phyloP scores from a whole-genome alignment of 75 land plant species.

The Selaginella moellendorffii region DNA sequence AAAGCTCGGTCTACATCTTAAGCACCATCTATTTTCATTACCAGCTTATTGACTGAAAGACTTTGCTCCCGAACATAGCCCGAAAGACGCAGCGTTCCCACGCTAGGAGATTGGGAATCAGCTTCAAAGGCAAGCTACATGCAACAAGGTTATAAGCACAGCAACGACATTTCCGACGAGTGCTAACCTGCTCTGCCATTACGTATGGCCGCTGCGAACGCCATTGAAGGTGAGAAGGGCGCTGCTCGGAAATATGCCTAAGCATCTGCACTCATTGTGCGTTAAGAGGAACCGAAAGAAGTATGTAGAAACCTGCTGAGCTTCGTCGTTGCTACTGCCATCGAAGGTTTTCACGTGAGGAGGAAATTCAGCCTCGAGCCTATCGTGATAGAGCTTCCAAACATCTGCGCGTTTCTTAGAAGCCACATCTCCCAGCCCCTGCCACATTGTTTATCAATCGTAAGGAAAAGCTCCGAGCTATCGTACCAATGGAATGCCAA shows the following conservation, averaged over 20 bases:
- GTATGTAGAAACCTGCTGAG: slow-evolving; percentile 48
- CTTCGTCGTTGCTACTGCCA: slow-evolving; percentile 59
- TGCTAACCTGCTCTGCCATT: slow-evolving; percentile 60
- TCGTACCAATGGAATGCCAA: slow-evolving; percentile 58
- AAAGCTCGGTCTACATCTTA: neutral
- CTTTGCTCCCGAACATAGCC: slow-evolving; percentile 68
- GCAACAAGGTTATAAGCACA: slow-evolving; percentile 2
- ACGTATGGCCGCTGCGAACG: slow-evolving; percentile 61
- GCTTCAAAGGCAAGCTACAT: slow-evolving; percentile 40
- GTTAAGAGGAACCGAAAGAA: neutral
- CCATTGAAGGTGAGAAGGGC: slow-evolving; percentile 64
- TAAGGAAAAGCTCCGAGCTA: no score
- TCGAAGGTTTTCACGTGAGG: slow-evolving; percentile 53
- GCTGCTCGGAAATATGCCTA: slow-evolving; percentile 42
- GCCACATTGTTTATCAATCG: slow-evolving; percentile 1
- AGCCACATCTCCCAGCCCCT: slow-evolving; percentile 59
- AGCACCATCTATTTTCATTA: slow-evolving; percentile 11
- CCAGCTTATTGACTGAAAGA: slow-evolving; percentile 88
- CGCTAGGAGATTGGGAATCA: slow-evolving; percentile 29
- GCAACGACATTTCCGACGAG: neutral
- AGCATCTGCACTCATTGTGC: slow-evolving; percentile 18
- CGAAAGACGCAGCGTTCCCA: slow-evolving; percentile 47
- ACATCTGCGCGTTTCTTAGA: slow-evolving; percentile 36
- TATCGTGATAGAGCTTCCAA: slow-evolving; percentile 40
- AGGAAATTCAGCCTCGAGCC: slow-evolving; percentile 56